Evolutionary conservation across 805 yeast genomes (phyloP), one percentile per base, ranked within the genome.

Genomic region (Candida montana): DNA sequence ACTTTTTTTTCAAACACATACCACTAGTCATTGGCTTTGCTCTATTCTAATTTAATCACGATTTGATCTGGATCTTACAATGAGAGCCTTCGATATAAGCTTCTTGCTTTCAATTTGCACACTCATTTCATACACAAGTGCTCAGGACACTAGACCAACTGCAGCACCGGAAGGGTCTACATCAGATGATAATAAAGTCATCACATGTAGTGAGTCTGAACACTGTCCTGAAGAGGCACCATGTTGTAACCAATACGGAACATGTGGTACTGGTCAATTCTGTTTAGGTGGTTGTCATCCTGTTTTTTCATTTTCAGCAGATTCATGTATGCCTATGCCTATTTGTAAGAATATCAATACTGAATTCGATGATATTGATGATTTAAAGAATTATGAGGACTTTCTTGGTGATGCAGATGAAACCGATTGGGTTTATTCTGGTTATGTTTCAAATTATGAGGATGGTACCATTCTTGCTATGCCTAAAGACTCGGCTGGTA

Each of bases 281-380:
- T 90, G 97, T 69, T 69, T 89, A 39, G 93, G 91, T 46, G 91
- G 95, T 27, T 90, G 97, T 68, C 86, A 89, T 64, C 83, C 93
- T 30, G 67, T 79, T 0, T 49, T 16, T 17, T 51, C 57, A 3
- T 51, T 36, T 33, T 26, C 27, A n/a, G 35, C 37, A 40, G 65
- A 75, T 11, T 78, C 96, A 1, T 90, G 97, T 65, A 76, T 87
- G 79, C 89, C 97, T 6, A 75, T 77, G 75, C 96, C 97, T 11
- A 68, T 79, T 7, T 87, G 95, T 72, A 61, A 69, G 54, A 58
- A 73, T 46, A 57, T 69, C 29, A 44, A 57, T 2, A 75, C 77
- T 7, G 46, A 51, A 1, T 79, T 81, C 52, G 61, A 58, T 44
- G 52, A 59, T 36, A 50, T 58, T 9, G 59, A 58, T 31, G 33